Conservation (phyloP, 495 filamentous ascomycete species). For the Bombardia bombarda region DNA sequence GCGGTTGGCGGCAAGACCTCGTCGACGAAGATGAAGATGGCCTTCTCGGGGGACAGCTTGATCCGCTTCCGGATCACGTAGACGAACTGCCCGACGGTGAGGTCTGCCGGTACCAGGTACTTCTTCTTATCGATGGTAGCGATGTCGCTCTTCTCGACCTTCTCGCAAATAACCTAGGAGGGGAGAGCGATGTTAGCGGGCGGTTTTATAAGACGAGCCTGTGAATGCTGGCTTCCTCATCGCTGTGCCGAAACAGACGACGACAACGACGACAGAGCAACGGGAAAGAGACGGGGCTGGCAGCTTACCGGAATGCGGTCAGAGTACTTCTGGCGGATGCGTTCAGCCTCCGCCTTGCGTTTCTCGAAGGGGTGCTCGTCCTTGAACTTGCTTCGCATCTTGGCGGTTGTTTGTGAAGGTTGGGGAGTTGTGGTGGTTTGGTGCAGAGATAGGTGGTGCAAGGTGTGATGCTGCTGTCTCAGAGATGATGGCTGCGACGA, state of each 20-base stretch:
- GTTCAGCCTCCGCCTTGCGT: slow-evolving; percentile 97
- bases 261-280: background rate
- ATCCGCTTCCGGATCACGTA: slow-evolving; percentile 99
- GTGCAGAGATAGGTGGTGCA: background rate
- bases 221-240: background rate
- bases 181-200: background rate
- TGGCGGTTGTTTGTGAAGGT: slow-evolving; percentile 26
- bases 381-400: slow-evolving; percentile 98
- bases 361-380: slow-evolving; percentile 99
- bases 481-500: too few species aligned
- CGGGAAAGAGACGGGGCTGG: slow-evolving; percentile 2
- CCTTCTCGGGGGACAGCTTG: slow-evolving; percentile 99
- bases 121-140: slow-evolving; percentile 99
- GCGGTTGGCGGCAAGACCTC: slow-evolving; percentile 96
- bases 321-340: slow-evolving; percentile 96
- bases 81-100: slow-evolving; percentile 99
- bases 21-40: slow-evolving; percentile 99
- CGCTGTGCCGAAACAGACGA: slow-evolving; percentile 8
- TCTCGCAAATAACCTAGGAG: slow-evolving; percentile 92
- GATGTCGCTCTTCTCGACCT: slow-evolving; percentile 98
- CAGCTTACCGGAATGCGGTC: slow-evolving; percentile 93
- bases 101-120: slow-evolving; percentile 94
- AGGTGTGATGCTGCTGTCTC: too few species aligned
- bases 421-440: background rate
- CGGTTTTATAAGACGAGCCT: background rate